These are phyloP conservation scores for Plectranthus barbatus DNA, from an alignment of 257 asterid species.

Conservation along the genomic window DNA sequence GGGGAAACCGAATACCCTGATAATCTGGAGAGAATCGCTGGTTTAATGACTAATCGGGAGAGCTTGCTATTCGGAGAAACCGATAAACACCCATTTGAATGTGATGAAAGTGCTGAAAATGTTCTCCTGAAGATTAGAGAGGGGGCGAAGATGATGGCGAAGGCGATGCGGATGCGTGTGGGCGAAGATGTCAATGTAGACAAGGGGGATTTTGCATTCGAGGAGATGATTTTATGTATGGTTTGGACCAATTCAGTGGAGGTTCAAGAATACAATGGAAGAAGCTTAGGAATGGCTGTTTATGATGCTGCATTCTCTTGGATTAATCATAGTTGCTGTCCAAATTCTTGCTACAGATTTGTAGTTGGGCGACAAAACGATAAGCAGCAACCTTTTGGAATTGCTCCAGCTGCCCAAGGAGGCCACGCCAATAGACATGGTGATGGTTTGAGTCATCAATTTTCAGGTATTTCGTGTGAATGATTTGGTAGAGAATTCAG, in stretches of 20 bases:
- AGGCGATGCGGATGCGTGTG: constrained; percentile 25
- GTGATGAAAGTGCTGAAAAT: not conserved
- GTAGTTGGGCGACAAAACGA: not conserved
- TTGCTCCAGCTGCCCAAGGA: constrained; percentile 23
- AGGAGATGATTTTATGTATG: constrained; percentile 58
- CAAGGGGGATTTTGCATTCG: constrained; percentile 10
- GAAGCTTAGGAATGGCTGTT: constrained; percentile 53
- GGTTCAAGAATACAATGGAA: constrained; percentile 47
- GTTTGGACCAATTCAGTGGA: constrained; percentile 71
- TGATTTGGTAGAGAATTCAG: not conserved
- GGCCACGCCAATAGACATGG: constrained; percentile 5
- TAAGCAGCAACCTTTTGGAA: constrained; percentile 15
- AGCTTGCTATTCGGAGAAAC: constrained; percentile 8
- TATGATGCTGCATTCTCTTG: constrained; percentile 61
- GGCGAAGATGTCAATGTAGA: constrained; percentile 1
- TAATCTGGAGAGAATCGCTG: constrained; percentile 41
- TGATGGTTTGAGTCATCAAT: not conserved
- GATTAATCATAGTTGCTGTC: constrained; percentile 87
- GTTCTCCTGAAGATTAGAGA: constrained; percentile 29
- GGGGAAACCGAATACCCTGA: not conserved
- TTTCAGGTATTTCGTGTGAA: constrained; percentile 2
- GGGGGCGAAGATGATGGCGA: constrained; percentile 36
- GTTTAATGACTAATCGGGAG: constrained; percentile 63
- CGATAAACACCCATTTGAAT: not conserved
- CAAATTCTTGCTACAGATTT: constrained; percentile 64